These are phyloP conservation scores for Pholiota adiposa DNA, from an alignment of 1,284 basidiomycete species.

Conservation along the genomic window DNA sequence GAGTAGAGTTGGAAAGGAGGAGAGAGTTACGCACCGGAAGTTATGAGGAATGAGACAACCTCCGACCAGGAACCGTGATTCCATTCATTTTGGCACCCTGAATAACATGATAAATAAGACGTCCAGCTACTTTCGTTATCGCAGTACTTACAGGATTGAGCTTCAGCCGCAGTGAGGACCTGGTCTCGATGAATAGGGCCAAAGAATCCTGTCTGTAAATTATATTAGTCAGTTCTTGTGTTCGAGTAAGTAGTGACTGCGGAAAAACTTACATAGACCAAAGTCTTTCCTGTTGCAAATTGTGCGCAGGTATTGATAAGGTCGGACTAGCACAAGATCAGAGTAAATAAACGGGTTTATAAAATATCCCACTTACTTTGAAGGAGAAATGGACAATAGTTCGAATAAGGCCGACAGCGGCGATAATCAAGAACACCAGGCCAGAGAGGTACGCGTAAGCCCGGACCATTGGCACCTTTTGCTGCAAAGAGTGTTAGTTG, in stretches of 20 bases:
- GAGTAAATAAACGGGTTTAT: neutral
- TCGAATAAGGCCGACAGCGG: constrained; percentile 57
- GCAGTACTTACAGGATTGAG: constrained; percentile 52
- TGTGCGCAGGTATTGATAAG: constrained; percentile 55
- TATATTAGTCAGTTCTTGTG: neutral
- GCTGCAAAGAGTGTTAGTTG: constrained; percentile 42
- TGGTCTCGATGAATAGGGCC: constrained; percentile 43
- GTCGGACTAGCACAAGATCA: constrained; percentile 40
- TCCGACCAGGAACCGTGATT: constrained; percentile 62
- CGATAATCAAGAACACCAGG: constrained; percentile 53
- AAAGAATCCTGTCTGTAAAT: constrained; percentile 45
- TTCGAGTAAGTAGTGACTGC: constrained; percentile 19
- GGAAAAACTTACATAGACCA: constrained; percentile 36
- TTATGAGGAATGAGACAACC: constrained; percentile 62
- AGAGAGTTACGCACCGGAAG: constrained; percentile 42
- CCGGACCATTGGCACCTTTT: constrained; percentile 58
- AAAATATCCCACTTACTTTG: constrained; percentile 48
- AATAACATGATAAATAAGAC: neutral
- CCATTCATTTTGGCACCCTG: constrained; percentile 63
- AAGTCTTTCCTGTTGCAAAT: constrained; percentile 35
- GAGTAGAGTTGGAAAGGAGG: neutral
- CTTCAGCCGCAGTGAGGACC: constrained; percentile 39
- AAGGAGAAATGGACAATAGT: constrained; percentile 67
- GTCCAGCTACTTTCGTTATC: too few species aligned
- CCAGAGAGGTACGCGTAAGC: constrained; percentile 60